A percentile compares a stretch with the other conserved stretches of the same genome.
phyloP scores from a whole-genome alignment of 2,329 filamentous ascomycete species.

The Lasiodiplodia sp. region DNA sequence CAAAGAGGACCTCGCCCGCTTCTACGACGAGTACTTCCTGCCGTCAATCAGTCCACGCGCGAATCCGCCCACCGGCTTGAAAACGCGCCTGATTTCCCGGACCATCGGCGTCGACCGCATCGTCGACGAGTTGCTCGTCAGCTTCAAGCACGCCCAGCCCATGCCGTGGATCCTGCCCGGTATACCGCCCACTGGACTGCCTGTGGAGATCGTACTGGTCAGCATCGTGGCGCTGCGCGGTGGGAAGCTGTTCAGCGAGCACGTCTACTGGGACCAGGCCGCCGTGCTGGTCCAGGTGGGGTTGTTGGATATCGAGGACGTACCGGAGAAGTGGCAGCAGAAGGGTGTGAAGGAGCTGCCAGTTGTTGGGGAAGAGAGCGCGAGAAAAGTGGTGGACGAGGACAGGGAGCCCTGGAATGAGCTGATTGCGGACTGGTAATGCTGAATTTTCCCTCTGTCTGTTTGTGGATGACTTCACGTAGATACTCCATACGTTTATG shows the following conservation, averaged over 20 bases:
- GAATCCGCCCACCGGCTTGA: slow-evolving; percentile 56
- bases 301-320: slow-evolving; percentile 60
- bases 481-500: not conserved
- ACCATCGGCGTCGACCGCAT: slow-evolving; percentile 65
- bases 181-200: slow-evolving; percentile 62
- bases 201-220: slow-evolving; percentile 65
- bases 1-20: slow-evolving; percentile 52
- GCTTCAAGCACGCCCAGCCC: slow-evolving; percentile 63
- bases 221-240: slow-evolving; percentile 63
- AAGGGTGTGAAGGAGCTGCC: slow-evolving; percentile 56
- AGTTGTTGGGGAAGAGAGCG: slow-evolving; percentile 54
- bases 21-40: slow-evolving; percentile 66
- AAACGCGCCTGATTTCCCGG: slow-evolving; percentile 59
- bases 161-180: slow-evolving; percentile 68
- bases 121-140: slow-evolving; percentile 67
- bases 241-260: slow-evolving; percentile 63
- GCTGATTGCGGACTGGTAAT: slow-evolving; percentile 54
- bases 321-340: slow-evolving; percentile 56
- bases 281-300: slow-evolving; percentile 66
- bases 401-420: slow-evolving; percentile 54
- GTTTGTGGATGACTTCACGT: not conserved
- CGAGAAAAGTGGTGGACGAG: slow-evolving; percentile 55
- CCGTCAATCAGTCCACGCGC: slow-evolving; percentile 45
- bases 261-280: slow-evolving; percentile 70
- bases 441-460: not conserved